Conservation (phyloP, 306 rosid species). For the Fragaria ananassa region DNA sequence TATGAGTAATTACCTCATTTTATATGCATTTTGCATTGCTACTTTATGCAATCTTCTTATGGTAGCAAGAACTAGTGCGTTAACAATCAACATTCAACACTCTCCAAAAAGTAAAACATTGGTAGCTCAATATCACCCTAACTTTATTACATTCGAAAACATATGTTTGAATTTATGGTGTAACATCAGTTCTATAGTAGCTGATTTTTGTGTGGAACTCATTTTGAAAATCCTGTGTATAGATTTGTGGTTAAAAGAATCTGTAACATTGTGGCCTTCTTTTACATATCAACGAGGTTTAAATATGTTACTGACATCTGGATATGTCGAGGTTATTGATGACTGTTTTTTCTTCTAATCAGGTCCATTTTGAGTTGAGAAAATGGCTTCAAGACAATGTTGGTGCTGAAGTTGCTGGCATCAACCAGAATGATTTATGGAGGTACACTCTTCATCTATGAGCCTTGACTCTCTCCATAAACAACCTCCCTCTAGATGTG, state of each 20-base stretch:
- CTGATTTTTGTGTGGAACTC: neutral
- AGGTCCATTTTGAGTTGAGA: constrained; percentile 88
- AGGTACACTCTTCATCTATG: constrained; percentile 42
- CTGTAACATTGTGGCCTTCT: neutral
- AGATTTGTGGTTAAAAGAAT: neutral
- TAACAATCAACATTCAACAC: neutral
- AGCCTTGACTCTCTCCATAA: neutral
- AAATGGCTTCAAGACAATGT: constrained; percentile 67
- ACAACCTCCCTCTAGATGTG: neutral
- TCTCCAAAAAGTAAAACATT: neutral
- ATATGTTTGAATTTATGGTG: neutral
- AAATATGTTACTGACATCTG: neutral
- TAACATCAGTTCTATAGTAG: neutral
- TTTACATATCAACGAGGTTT: too few species aligned
- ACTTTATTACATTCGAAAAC: neutral
- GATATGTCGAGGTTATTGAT: neutral
- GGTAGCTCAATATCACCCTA: neutral
- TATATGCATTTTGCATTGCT: neutral
- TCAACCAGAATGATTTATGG: constrained; percentile 82
- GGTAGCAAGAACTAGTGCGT: neutral
- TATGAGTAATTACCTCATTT: neutral
- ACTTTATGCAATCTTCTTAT: neutral
- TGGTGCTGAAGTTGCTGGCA: constrained; percentile 59
- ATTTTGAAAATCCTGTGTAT: neutral
- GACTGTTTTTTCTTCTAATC: neutral